Evolutionary conservation across 331 rosid genomes (phyloP), one percentile per base, ranked within the genome.

Genomic region (Phaseolus coccineus): DNA sequence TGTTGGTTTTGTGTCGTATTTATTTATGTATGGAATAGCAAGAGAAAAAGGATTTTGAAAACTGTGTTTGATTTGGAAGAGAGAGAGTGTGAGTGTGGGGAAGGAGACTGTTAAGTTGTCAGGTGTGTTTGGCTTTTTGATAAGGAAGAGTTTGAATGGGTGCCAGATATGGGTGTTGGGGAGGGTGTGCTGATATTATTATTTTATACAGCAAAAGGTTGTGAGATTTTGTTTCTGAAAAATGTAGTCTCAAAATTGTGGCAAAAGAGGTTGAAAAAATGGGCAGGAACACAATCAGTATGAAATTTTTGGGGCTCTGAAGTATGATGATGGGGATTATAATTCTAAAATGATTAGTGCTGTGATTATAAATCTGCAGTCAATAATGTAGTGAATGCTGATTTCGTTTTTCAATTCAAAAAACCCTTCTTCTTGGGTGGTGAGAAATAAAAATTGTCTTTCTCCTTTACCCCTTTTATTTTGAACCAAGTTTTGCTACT

Each of bases 91-190:
- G 74, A 65, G 47, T 33, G 75, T 37, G 85, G 78, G 76, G 81
- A 33, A 51, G 39, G 86, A 87, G 90, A 74, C 84, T 73, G 94
- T 71, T 84, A 79, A 87, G 80, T 61, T 87, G 94, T 86, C 98
- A 84, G 91, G 65, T 33, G 82, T 81, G 87, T 81, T 84, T 81
- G 78, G 91, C 90, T 86, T 86, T 86, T 85, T 84, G 83, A 77
- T 79, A 40, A 73, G 76, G 63, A 80, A 79, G 87, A 81, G 87
- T 80, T 85, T 88, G 87, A 88, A 86, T 86, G 92, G 93, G 78
- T 77, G 91, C 84, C 92, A 90, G 94, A 80, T 77, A 78, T 67
- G 67, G 79, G 53, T 78, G 68, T 84, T 55, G 92, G 90, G 81
- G 81, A 64, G 66, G 78, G 87, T 83, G 91, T 64, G 74, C 16